Base-by-base conservation (phyloP, 2,329 filamentous ascomycete genomes). In the Venturia nashicola region DNA sequence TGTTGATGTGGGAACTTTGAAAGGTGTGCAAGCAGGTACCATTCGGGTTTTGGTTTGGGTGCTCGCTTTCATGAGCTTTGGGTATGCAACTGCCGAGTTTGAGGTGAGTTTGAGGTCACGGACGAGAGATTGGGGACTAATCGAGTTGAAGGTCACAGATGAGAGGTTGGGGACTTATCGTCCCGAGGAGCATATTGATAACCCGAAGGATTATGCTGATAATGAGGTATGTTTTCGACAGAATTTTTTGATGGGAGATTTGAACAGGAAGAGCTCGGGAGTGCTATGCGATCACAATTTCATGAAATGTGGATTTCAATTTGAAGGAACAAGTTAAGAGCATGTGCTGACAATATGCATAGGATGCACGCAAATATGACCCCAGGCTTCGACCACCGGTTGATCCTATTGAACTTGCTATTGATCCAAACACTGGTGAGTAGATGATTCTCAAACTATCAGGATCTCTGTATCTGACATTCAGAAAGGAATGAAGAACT, bases 401-500 rank as follows among this genome's bases (percentile, higher is more conserved):
- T 9, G 68, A 70, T 20, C 75, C 75, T 7, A 71, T 74, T 43
- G 79, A 81, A 67, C 70, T 81, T 14, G 75, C 75, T 5, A 69
- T 81, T 11, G 79, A 81, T 67, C 73, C 71, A 18, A 67, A 76
- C 6, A 76, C 74, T n/a, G 74, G 73, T 71, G 65, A 16, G 62
- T 27, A 11, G n/a, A 32, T 3, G 2, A 11, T 4, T 1, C 3
- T 16, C n/a, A 3, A 5, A 14, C 18, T 1, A 18, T n/a, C 11
- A 14, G 8, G 12, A 39, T 18, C 5, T 34, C 16, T 23, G 48
- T 5, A 14, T 23, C n/a, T 43, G 4, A 51, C n/a, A 39, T 32
- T 39, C 16, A 27, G 18, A 20, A 42, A 71, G 92, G 92, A n/a
- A 96, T 99, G 93, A 99, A 97, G 76, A 97, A 97, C 74, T 99